Base-by-base conservation (phyloP, 2,329 filamentous ascomycete species). In the Ophiostoma sp. region DNA sequence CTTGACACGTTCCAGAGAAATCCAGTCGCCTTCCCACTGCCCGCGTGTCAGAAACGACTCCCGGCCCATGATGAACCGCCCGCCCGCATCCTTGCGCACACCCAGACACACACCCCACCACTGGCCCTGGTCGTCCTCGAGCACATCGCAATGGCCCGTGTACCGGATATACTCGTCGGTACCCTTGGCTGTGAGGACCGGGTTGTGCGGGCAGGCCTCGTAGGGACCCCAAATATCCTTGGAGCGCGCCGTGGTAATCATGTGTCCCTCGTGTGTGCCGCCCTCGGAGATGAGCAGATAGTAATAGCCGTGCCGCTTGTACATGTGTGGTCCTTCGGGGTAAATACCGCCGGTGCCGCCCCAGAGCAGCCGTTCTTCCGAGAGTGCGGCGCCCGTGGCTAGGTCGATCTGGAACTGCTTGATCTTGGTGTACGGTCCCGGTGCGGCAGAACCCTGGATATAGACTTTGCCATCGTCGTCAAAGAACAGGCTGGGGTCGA, bases 31-130 rank as follows among this genome's bases (percentile, higher is more conserved):
- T 36, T 66, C 63, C 63, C 63, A 66, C 11, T 28, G n/a, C 1
- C 63, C 63, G 15, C 39, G 36, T 17, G 63, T 66, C 63, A 66
- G 9, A 31, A 66, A 66, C 63, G 63, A 45, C 63, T 66, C 63
- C 11, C 63, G 63, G 63, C 63, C 63, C 63, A 66, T 66, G 63
- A 66, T 48, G 39, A 66, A 66, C 12, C 63, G 63, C n/a, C 63
- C 63, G 63, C 63, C 63, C 11, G 39, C 39, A 6, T 69, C 64
- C 7, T 69, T 69, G 42, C 64, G 64, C 36, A 69, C 64, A 8
- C 45, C 64, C 25, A 69, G 45, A 52, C 42, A 45, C 64, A 68
- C 63, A 11, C 39, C 63, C 63, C 63, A 68, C 63, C 63, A 68
- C 39, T 45, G 39, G 25, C 39, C 63, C 11, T 45, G 15, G 39